Base-by-base conservation (phyloP, 2,329 filamentous ascomycete species). In the Exophiala phaeomuriformis region DNA sequence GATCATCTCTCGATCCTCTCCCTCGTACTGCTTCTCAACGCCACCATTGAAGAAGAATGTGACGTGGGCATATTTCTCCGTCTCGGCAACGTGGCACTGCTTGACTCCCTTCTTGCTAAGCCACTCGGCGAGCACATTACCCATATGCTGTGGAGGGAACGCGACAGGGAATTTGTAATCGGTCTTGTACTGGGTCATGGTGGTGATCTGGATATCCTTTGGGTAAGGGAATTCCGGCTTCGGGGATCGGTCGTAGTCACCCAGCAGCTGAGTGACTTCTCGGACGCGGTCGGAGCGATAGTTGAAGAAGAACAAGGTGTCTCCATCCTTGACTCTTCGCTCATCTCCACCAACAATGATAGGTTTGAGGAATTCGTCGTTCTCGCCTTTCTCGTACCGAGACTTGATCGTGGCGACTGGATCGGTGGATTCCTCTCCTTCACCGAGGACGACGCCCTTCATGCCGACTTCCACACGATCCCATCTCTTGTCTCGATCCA, bases 11-110 rank as follows among this genome's bases (percentile, higher is more conserved):
- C 93, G 88, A 59, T 85, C 83, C 75, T 98, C 93, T 45, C 90
- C 85, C 50, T 86, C 83, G 74, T 96, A 98, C 60, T 88, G 87
- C 77, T 96, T 95, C 77, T 98, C 93, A 49, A 95, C 88, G 68
- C 93, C 93, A 53, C 93, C 93, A 75, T 98, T 98, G 84, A 97
- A 97, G 82, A 97, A 97, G 81, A 97, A 97, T 53, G 93, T 97
- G 61, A 98, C 93, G 76, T 98, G 93, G 35, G 93, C 93, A 72
- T 98, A 98, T 78, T 98, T 98, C 74, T 98, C 93, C 1, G 93
- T 98, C 80, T 98, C 93, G 53, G 93, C 93, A 63, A 97, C 82
- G 76, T 98, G 93, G 63, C 91, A 93, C 75, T 98, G 93, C 76
- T 90, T 85, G 58, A 95, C 78, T 42, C 81, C 82, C 73, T 97